Evolutionary conservation across 202 grass and related monocot genomes (phyloP).

Genomic region (Saccharum hybrid): DNA sequence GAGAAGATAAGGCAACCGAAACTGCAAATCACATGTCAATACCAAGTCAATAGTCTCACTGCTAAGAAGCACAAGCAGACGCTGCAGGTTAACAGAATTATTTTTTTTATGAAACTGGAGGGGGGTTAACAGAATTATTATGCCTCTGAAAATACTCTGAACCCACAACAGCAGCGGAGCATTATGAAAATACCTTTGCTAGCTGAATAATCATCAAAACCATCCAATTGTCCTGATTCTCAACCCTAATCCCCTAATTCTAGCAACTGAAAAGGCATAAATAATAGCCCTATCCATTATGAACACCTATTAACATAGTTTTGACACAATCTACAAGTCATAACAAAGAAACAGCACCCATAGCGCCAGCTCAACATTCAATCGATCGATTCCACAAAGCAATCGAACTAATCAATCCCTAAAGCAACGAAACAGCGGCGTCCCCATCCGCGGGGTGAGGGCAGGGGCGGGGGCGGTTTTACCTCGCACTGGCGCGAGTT

Average conservation of each 20-base stretch:
- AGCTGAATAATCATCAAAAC: neutral
- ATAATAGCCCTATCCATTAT: neutral
- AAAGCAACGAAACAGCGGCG: neutral
- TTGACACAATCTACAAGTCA: neutral
- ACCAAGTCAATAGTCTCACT: neutral
- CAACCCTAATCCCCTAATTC: neutral
- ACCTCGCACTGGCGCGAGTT: conserved; percentile 99
- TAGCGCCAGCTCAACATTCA: neutral
- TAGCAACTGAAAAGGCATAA: neutral
- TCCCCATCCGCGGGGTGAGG: neutral
- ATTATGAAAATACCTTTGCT: neutral
- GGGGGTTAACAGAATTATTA: neutral
- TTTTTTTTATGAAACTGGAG: no score
- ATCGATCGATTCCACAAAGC: conserved; percentile 12
- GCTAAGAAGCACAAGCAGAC: neutral
- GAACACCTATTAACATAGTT: neutral
- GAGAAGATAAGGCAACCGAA: neutral
- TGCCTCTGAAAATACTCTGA: neutral
- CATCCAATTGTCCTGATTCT: neutral
- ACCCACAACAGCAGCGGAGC: neutral
- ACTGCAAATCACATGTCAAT: neutral
- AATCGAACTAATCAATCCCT: conserved; percentile 34
- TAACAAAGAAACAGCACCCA: neutral
- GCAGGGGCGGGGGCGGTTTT: neutral
- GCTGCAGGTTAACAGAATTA: neutral